Evolutionary conservation across 495 filamentous ascomycete genomes (phyloP), one percentile per base, ranked within the genome.

Genomic region (Podospora comata): DNA sequence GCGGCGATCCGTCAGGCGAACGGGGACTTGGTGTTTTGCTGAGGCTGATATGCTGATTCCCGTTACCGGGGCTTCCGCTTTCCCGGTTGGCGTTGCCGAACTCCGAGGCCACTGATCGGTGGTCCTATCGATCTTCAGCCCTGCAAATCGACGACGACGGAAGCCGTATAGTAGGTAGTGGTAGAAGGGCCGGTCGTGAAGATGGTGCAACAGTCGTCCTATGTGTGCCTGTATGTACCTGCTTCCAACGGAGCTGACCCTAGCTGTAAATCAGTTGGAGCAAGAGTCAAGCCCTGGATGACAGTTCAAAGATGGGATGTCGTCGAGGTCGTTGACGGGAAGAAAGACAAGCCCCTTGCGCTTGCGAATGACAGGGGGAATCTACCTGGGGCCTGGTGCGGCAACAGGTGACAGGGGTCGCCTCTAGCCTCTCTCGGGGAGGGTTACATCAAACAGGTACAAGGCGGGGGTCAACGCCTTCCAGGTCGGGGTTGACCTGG

Each of bases 1-100:
- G 55, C 55, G 55, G 23, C 55, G n/a, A 26, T 58, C 55, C 55
- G 55, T 20, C 55, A 58, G n/a, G 16, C n/a, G n/a, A 20, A 58
- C n/a, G 55, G 55, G 13, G 23, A 58, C 23, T 23, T 23, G 55
- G 18, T n/a, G n/a, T 18, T 4, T 4, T 58, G 3, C 55, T 13
- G 39, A 3, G 16, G 23, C 23, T 23, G 55, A 18, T 58, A 58
- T 58, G 55, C 23, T 26, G 55, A 7, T 20, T 20, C n/a, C 55
- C 55, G 55, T 20, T 58, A n/a, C 55, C 23, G 55, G 23, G 23
- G 6, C n/a, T 58, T 26, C 55, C 55, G 55, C 16, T 58, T 19
- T 58, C 55, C 20, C 55, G 23, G 23, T 19, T 58, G 23, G 55
- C 55, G n/a, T 58, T 48, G 39, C 39, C 39, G 39, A 16, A 48